Base-by-base conservation (phyloP, 1,139 yeast genomes). In the Blastobotrys aristatus region DNA sequence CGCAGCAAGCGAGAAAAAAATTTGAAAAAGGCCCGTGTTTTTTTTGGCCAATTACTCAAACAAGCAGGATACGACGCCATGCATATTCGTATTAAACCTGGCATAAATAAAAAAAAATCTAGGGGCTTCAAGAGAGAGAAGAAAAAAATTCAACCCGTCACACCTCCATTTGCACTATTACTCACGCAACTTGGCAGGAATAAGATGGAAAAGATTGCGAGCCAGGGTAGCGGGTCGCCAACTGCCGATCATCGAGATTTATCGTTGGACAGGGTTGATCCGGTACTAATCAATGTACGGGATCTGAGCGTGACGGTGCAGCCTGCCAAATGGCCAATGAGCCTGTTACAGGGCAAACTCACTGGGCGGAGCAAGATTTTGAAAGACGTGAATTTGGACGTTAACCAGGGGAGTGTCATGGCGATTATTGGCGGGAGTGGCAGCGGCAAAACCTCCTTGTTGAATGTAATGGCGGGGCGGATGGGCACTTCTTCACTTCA, bases 341-440 rank as follows among this genome's bases (percentile, higher is more conserved):
- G 26, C 18, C 34, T 35, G 31, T 13, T 40, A n/a, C 20, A 5
- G 16, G 29, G 27, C 14, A 26, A 27, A 11, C 26, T 17, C 13
- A 11, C 38, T n/a, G 43, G 39, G 3, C 46, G 57, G 18, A 50
- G 50, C 37, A 42, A 50, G 30, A 67, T 75, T 21, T 59, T 75
- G 7, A 59, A 71, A 26, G 59, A 76, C 47, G 68, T 83, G 33
- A 75, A 82, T 2, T 75, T 83, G 52, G 78, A 79, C 46, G 69
- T 84, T 10, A 74, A 76, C 0, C 57, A 71, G 1, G 80, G 77
- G 34, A 70, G 74, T 42, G 66, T 77, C 54, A 73, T 83, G 67
- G 92, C 92, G 4, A 82, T 85, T 26, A 76, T 84, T 70, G 95
- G 95, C 2, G 90, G 94, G 0, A 82, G 94, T 0, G 96, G 96